Evolutionary conservation across 306 rosid genomes (phyloP).

Genomic region (Vigna unguiculata): DNA sequence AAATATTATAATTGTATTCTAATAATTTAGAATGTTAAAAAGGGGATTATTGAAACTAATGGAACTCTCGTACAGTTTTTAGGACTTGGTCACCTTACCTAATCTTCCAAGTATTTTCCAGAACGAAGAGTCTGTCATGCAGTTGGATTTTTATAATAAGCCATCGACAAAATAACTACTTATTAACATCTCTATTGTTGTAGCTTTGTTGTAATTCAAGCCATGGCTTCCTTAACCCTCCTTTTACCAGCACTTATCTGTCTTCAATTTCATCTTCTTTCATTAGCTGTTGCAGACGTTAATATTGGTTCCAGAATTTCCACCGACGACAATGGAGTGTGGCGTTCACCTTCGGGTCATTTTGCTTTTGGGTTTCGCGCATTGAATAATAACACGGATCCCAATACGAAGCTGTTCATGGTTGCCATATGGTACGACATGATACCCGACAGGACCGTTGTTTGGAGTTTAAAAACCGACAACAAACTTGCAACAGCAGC

Average conservation of each 20-base stretch:
- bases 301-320: conserved; percentile 15
- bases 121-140: too few species aligned
- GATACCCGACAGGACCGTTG: conserved; percentile 51
- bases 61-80: too few species aligned
- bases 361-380: conserved; percentile 64
- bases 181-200: too few species aligned
- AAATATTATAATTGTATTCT: too few species aligned
- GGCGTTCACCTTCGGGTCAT: conserved; percentile 51
- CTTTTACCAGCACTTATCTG: background rate
- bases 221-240: background rate
- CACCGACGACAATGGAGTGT: conserved; percentile 28
- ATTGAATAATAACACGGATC: background rate
- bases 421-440: conserved; percentile 63
- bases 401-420: conserved; percentile 34
- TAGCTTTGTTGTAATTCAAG: too few species aligned
- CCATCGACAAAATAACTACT: background rate
- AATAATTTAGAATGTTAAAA: too few species aligned
- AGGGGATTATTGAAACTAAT: too few species aligned
- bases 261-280: background rate
- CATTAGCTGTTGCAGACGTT: conserved; percentile 13
- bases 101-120: too few species aligned
- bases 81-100: too few species aligned
- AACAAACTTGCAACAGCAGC: conserved; percentile 37
- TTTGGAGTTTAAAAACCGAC: conserved; percentile 49
- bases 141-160: too few species aligned